These are phyloP conservation scores for Lachancea lanzarotensis DNA, from an alignment of 805 yeast species.

Conservation along the genomic window DNA sequence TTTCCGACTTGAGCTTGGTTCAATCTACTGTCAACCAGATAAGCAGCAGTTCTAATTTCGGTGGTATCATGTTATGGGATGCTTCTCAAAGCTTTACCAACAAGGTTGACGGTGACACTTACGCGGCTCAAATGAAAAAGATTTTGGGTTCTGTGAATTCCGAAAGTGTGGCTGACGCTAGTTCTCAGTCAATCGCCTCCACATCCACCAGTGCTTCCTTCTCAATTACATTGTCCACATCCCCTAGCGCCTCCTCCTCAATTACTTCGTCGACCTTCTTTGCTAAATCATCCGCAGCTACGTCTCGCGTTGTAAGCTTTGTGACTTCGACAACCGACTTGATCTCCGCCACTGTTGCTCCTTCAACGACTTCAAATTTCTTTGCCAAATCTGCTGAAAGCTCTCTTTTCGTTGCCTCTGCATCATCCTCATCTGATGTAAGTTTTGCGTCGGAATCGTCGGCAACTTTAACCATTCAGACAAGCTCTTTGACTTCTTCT, in stretches of 20 bases:
- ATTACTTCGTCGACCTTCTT: not conserved
- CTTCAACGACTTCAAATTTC: not conserved
- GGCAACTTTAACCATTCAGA: slow-evolving; percentile 2
- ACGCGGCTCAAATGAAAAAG: slow-evolving; percentile 39
- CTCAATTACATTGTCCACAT: not conserved
- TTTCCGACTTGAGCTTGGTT: slow-evolving; percentile 37
- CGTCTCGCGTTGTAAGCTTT: slow-evolving; percentile 9
- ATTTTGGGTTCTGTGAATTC: slow-evolving; percentile 27
- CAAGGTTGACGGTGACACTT: slow-evolving; percentile 38
- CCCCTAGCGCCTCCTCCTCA: slow-evolving; percentile 6
- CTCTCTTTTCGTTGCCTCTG: not conserved
- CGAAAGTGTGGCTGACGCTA: slow-evolving; percentile 13
- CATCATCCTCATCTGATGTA: not conserved
- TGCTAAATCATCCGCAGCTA: not conserved
- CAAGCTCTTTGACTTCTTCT: slow-evolving; percentile 7
- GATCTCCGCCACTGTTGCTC: slow-evolving; percentile 1
- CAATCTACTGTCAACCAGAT: slow-evolving; percentile 58
- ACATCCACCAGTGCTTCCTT: slow-evolving; percentile 14
- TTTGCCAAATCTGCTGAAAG: not conserved
- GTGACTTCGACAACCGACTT: slow-evolving; percentile 6
- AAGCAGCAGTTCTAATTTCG: slow-evolving; percentile 64
- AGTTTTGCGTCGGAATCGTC: not conserved
- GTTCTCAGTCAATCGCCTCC: slow-evolving; percentile 11
- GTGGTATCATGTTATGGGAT: slow-evolving; percentile 91
- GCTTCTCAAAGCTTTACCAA: slow-evolving; percentile 65